phyloP scores from a whole-genome alignment of 176 grass and related monocot species.

The Tuctoria greenei region DNA sequence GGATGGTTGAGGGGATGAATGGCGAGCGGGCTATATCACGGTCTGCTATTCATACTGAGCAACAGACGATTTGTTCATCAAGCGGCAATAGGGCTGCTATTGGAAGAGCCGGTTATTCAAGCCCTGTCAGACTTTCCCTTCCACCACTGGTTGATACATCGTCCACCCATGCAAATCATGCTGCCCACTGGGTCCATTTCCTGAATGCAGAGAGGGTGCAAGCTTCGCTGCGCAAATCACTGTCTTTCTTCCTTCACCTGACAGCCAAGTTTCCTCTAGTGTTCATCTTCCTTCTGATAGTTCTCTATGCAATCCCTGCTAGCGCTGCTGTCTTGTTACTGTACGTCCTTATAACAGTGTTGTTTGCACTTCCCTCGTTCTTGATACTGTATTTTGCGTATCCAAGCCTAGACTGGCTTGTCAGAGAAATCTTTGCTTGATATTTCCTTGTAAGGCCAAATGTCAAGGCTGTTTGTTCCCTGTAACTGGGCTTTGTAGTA shows the following conservation, averaged over 20 bases:
- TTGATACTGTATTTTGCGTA: conserved; percentile 82
- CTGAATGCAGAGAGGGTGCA: conserved; percentile 60
- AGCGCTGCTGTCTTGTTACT: conserved; percentile 60
- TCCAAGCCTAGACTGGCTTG: conserved; percentile 73
- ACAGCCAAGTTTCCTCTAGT: conserved; percentile 69
- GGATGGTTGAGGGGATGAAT: conserved; percentile 92
- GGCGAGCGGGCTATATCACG: conserved; percentile 48
- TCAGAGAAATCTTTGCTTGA: conserved; percentile 75
- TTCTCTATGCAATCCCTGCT: conserved; percentile 78
- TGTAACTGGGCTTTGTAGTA: conserved; percentile 14
- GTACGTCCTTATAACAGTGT: conserved; percentile 57
- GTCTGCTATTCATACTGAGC: conserved; percentile 29
- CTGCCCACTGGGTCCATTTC: conserved; percentile 24
- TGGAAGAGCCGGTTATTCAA: conserved; percentile 33
- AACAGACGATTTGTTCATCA: conserved; percentile 30
- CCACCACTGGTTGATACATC: conserved; percentile 19
- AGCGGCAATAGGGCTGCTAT: conserved; percentile 28
- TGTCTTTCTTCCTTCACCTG: conserved; percentile 66
- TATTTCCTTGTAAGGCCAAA: conserved; percentile 8
- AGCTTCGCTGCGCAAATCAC: conserved; percentile 53
- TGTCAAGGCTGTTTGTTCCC: conserved; percentile 1
- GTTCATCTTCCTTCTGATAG: conserved; percentile 81
- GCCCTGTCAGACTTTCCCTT: conserved; percentile 27
- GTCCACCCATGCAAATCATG: conserved; percentile 9
- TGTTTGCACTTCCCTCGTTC: conserved; percentile 74